Base-by-base conservation (phyloP, 2,329 filamentous ascomycete genomes). In the Penicillium nordicum region DNA sequence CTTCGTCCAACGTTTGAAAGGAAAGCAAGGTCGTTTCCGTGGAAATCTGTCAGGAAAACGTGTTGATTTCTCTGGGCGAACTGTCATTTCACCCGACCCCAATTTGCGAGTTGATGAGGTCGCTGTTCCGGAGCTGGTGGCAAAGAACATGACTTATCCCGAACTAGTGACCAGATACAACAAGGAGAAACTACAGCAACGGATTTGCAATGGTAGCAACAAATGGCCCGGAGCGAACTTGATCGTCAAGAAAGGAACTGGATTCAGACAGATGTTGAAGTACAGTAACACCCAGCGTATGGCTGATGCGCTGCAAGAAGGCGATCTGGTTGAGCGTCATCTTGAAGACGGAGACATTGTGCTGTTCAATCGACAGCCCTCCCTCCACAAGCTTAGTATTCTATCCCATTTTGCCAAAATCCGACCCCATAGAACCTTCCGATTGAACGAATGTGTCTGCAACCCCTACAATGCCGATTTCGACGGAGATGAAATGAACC, bases 381-480 rank as follows among this genome's bases (percentile, higher is more conserved):
- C 94, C 1, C 83, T 99, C 9, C 94, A 99, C 81, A 99, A 97
- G 74, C 88, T 99, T 63, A 96, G 91, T 86, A 99, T 99, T 74
- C 92, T 99, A 77, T 93, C 90, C 69, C 94, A 99, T 79, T 86
- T 89, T 68, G 94, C 88, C 66, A 97, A 97, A 74, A 86, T 99
- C 47, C 86, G 94, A 48, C 94, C 93, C 0, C 96, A 94, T 87
- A 87, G 92, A 73, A 99, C 94, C 0, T 97, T 99, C 72, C 88
- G 94, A 53, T 82, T 99, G 18, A 99, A 99, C 71, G 94, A 99
- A 73, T 99, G 94, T 83, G 94, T 96, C 1, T 99, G 94, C 76
- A 92, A 89, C 59, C 94, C 94, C 4, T 99, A 99, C 80, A 99
- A 99, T 67, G 94, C 94, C 54, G 94, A 99, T 83, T 99, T 99